These are phyloP conservation scores for Exserohilum turcica DNA, from an alignment of 2,329 filamentous ascomycete genomes.

Conservation along the genomic window DNA sequence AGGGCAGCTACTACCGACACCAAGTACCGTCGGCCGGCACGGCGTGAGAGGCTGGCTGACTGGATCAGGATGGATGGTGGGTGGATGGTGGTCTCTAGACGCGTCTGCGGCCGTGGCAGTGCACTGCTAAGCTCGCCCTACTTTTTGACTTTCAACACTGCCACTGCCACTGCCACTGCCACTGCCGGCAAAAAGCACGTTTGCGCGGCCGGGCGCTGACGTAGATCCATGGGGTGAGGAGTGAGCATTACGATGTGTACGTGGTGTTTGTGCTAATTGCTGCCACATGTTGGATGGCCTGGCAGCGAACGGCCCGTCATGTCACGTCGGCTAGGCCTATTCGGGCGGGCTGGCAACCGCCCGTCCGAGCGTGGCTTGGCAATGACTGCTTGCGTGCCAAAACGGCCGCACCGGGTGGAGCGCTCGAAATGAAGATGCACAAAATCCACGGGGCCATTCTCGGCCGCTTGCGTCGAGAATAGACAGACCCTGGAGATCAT, in stretches of 20 bases:
- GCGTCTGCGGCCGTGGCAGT: slow-evolving; percentile 8
- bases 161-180: too few species aligned
- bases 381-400: slow-evolving; percentile 6
- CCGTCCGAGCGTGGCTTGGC: slow-evolving; percentile 11
- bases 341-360: slow-evolving; percentile 15
- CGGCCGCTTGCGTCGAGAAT: slow-evolving; percentile 9
- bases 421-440: slow-evolving; percentile 12
- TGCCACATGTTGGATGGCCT: too few species aligned
- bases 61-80: too few species aligned
- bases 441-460: slow-evolving; percentile 5
- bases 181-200: slow-evolving; percentile 1
- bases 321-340: slow-evolving; percentile 10
- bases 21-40: too few species aligned
- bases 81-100: too few species aligned
- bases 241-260: slow-evolving; percentile 19
- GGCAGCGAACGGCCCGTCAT: too few species aligned
- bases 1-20: neutral
- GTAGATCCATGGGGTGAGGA: slow-evolving; percentile 1
- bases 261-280: too few species aligned
- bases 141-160: too few species aligned
- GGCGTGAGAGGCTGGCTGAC: too few species aligned
- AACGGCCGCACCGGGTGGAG: slow-evolving; percentile 16
- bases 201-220: slow-evolving; percentile 7
- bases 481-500: slow-evolving; percentile 24
- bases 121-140: neutral